A percentile compares a stretch with the other conserved stretches of the same genome.
These are phyloP conservation scores for Trichocladium uniseriatum DNA, from an alignment of 495 filamentous ascomycete species.

Conservation along the genomic window DNA sequence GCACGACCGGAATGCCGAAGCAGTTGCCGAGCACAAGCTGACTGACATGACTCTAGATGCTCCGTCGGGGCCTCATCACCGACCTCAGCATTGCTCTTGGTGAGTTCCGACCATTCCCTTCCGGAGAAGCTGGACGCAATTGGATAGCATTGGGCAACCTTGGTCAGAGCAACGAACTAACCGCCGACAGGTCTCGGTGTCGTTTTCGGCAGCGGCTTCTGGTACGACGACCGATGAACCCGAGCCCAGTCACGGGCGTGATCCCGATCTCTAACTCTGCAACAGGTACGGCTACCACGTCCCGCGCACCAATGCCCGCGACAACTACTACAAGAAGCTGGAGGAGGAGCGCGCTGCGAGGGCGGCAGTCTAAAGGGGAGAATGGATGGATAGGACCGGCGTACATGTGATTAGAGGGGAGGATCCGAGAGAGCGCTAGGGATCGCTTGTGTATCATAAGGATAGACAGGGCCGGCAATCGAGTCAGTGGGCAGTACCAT, in stretches of 20 bases:
- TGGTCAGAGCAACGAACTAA: conserved; percentile 3
- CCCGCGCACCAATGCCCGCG: conserved; percentile 40
- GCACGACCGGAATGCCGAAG: neutral
- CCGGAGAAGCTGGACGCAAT: no score
- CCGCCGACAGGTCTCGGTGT: conserved; percentile 33
- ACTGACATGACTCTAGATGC: conserved; percentile 33
- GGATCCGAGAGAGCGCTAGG: neutral
- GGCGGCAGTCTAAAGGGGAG: conserved; percentile 11
- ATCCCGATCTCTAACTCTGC: conserved; percentile 13
- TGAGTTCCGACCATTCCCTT: conserved; percentile 17
- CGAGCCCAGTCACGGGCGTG: neutral
- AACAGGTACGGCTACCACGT: conserved; percentile 46
- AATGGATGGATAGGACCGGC: neutral
- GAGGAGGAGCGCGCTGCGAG: conserved; percentile 38
- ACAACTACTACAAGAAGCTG: conserved; percentile 38
- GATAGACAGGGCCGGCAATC: conserved; percentile 12
- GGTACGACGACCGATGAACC: conserved; percentile 28
- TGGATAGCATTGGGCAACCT: no score
- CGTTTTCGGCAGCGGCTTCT: conserved; percentile 36
- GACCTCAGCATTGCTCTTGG: conserved; percentile 38
- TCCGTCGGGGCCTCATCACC: conserved; percentile 40
- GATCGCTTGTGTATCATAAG: conserved; percentile 12
- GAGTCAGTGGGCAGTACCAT: conserved; percentile 6
- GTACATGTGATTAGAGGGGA: neutral
- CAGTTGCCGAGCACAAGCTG: conserved; percentile 7